phyloP scores from a whole-genome alignment of 2,329 filamentous ascomycete genomes.

The Alternaria sp. region DNA sequence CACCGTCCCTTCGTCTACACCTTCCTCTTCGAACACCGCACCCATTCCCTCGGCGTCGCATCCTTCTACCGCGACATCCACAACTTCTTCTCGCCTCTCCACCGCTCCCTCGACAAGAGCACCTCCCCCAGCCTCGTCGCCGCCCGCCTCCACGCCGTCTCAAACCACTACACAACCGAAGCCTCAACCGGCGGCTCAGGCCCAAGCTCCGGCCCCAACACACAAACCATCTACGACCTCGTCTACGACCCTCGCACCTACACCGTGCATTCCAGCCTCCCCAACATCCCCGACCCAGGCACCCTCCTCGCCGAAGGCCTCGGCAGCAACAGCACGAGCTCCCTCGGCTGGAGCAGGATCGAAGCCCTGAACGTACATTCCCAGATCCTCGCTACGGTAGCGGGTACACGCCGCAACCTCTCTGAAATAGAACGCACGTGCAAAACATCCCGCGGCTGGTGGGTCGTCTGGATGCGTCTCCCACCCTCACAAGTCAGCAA shows the following conservation, averaged over 20 bases:
- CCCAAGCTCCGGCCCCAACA: constrained; percentile 39
- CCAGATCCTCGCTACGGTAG: constrained; percentile 63
- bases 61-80: constrained; percentile 59
- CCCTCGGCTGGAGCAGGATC: constrained; percentile 56
- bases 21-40: constrained; percentile 71
- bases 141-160: constrained; percentile 49
- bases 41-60: constrained; percentile 58
- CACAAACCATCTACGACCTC: constrained; percentile 63
- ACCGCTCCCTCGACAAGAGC: constrained; percentile 52
- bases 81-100: constrained; percentile 57
- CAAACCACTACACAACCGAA: constrained; percentile 44
- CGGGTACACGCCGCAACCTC: constrained; percentile 53
- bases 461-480: constrained; percentile 69
- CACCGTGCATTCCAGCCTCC: constrained; percentile 66
- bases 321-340: constrained; percentile 10
- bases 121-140: constrained; percentile 52
- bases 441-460: constrained; percentile 70
- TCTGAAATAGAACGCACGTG: constrained; percentile 64
- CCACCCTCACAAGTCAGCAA: constrained; percentile 31
- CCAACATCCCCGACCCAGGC: constrained; percentile 66
- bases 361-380: constrained; percentile 68
- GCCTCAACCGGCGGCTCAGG: constrained; percentile 39
- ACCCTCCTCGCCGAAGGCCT: constrained; percentile 50
- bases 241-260: constrained; percentile 65
- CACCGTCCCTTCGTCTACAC: constrained; percentile 78